Conservation (phyloP, 306 rosid species). For the Hylodesmum podocarpum region DNA sequence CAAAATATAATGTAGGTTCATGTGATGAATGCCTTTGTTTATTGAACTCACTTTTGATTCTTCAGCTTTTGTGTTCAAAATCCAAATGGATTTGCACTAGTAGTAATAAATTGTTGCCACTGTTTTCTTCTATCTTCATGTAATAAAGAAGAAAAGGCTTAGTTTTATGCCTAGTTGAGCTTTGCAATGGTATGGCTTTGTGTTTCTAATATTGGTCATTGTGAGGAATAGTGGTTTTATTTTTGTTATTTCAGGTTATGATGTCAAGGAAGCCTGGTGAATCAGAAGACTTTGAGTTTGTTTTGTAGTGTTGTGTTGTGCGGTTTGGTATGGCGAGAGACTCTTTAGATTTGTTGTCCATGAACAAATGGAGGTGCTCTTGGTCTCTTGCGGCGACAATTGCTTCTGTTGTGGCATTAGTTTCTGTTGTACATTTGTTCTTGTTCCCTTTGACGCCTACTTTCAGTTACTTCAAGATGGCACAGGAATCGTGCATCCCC, state of each 20-base stretch:
- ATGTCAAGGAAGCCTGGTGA: conserved; percentile 36
- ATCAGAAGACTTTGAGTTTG: conserved; percentile 22
- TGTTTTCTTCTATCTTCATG: not conserved
- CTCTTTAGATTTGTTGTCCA: conserved; percentile 54
- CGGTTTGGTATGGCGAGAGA: conserved; percentile 28
- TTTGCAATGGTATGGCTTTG: not conserved
- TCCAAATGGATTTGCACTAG: not conserved
- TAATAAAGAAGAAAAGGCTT: not conserved
- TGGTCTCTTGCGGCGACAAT: conserved; percentile 65
- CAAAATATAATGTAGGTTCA: conserved; percentile 4
- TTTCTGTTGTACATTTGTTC: conserved; percentile 71
- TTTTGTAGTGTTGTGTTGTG: conserved; percentile 23
- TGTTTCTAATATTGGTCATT: conserved; percentile 20
- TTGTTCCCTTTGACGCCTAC: conserved; percentile 79
- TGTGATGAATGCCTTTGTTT: not conserved
- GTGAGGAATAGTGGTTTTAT: not conserved
- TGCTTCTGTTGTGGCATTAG: conserved; percentile 67
- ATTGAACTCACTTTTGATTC: conserved; percentile 7
- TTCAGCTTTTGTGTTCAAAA: not conserved
- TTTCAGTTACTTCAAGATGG: conserved; percentile 60
- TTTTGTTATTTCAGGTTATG: conserved; percentile 42
- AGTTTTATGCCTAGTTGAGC: not conserved
- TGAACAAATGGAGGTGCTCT: conserved; percentile 67
- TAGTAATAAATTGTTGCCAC: not conserved
- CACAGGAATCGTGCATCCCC: conserved; percentile 53